Evolutionary conservation across 1,139 yeast genomes (phyloP).

Genomic region (Pneumocystis jirovecii): DNA sequence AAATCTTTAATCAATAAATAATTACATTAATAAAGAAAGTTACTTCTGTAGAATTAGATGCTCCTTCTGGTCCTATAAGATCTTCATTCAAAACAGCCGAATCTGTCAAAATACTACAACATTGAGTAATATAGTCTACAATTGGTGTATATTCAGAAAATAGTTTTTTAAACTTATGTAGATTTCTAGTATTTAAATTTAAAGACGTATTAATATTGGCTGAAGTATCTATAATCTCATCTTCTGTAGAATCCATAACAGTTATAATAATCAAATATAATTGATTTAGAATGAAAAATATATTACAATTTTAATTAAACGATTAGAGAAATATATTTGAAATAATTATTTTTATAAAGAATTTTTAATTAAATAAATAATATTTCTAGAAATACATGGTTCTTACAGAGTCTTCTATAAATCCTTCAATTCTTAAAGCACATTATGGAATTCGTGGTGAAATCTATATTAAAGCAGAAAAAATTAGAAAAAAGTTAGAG

Average conservation of each 20-base stretch:
- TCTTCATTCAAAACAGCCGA: background rate
- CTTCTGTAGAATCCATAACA: background rate
- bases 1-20: background rate
- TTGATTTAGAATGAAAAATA: no score
- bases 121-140: background rate
- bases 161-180: background rate
- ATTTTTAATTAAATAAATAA: no score
- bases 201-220: background rate
- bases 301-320: no score
- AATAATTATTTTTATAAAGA: no score
- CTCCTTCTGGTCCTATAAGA: background rate
- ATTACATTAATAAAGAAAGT: background rate
- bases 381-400: background rate
- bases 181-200: background rate
- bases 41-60: background rate
- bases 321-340: no score
- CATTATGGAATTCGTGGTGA: slow-evolving; percentile 88
- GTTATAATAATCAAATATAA: background rate
- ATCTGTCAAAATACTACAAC: background rate
- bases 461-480: slow-evolving; percentile 83
- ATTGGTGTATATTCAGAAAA: background rate
- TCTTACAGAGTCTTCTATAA: background rate
- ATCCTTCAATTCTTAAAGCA: background rate
- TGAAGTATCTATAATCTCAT: background rate
- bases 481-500: slow-evolving; percentile 37